Evolutionary conservation across 805 yeast genomes (phyloP).

Genomic region (Alloascoidea africana): DNA sequence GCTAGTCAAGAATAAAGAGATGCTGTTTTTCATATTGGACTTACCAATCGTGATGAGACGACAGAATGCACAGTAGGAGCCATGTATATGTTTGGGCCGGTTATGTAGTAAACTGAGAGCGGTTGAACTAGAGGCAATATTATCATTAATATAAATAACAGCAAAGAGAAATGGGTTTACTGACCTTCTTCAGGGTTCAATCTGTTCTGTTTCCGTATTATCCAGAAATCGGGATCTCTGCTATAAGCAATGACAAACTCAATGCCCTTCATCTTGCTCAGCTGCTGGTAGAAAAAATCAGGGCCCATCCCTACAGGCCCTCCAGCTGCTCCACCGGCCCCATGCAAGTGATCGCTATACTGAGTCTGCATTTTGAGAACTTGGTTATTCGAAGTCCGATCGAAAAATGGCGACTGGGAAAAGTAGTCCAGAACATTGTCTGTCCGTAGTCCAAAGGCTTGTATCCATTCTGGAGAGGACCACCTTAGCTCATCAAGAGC

Average conservation of each 20-base stretch:
- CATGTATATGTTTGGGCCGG: constrained; percentile 87
- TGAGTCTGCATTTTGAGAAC: constrained; percentile 92
- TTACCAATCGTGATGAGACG: constrained; percentile 52
- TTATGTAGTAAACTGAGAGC: constrained; percentile 68
- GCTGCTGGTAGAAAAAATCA: no score
- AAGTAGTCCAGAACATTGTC: constrained; percentile 90
- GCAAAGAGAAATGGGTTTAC: no score
- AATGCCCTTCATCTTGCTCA: constrained; percentile 60
- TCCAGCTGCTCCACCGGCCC: constrained; percentile 20
- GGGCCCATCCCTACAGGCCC: no score
- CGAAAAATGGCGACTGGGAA: constrained; percentile 88
- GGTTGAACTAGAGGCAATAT: no score
- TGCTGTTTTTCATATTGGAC: no score
- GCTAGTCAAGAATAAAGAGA: no score
- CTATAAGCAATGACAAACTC: constrained; percentile 68
- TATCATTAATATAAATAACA: no score
- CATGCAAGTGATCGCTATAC: constrained; percentile 38
- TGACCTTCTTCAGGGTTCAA: constrained; percentile 32
- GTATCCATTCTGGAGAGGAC: constrained; percentile 97
- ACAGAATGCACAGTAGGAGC: constrained; percentile 68
- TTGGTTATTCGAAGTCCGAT: constrained; percentile 87
- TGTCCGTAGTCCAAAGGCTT: constrained; percentile 69
- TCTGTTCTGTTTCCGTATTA: constrained; percentile 70
- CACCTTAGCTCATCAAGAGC: constrained; percentile 86
- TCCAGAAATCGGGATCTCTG: constrained; percentile 88